These are phyloP conservation scores for Cladosporium sp. DNA, from an alignment of 2,329 filamentous ascomycete species.

Conservation along the genomic window DNA sequence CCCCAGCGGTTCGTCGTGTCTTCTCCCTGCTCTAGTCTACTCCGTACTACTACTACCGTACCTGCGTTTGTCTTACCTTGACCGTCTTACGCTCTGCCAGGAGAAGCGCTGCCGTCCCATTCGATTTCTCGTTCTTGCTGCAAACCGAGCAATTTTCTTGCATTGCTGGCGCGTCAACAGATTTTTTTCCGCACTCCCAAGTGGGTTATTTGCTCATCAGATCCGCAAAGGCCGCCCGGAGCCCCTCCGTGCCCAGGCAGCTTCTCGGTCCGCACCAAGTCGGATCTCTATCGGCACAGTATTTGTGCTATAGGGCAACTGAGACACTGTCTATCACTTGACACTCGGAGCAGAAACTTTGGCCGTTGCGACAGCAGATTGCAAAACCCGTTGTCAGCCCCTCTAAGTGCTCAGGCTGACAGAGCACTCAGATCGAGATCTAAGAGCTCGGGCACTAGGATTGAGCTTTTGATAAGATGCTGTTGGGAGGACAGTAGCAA, in stretches of 20 bases:
- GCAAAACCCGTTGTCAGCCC: conserved; percentile 12
- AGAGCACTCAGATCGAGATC: conserved; percentile 12
- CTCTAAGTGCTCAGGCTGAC: conserved; percentile 2
- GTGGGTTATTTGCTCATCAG: conserved; percentile 12
- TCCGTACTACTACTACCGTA: conserved; percentile 6
- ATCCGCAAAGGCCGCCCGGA: conserved; percentile 11
- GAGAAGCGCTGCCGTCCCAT: conserved; percentile 6
- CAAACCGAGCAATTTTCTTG: not conserved
- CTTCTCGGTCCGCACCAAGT: conserved; percentile 12
- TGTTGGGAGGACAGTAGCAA: conserved; percentile 10
- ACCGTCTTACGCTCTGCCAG: conserved; percentile 8
- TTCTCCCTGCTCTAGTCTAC: conserved; percentile 2
- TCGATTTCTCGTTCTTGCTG: not conserved
- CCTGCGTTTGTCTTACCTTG: conserved; percentile 13
- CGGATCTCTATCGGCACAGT: conserved; percentile 6
- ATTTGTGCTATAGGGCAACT: conserved; percentile 11
- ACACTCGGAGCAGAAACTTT: not conserved
- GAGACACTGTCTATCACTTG: conserved; percentile 11
- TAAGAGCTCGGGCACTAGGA: conserved; percentile 6
- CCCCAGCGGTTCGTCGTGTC: conserved; percentile 3
- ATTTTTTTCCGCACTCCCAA: not conserved
- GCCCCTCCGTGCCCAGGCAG: conserved; percentile 11
- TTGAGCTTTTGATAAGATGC: conserved; percentile 10
- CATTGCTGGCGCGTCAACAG: conserved; percentile 1
- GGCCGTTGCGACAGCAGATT: conserved; percentile 11